phyloP scores from a whole-genome alignment of 495 filamentous ascomycete species.

The Neurospora discreta region DNA sequence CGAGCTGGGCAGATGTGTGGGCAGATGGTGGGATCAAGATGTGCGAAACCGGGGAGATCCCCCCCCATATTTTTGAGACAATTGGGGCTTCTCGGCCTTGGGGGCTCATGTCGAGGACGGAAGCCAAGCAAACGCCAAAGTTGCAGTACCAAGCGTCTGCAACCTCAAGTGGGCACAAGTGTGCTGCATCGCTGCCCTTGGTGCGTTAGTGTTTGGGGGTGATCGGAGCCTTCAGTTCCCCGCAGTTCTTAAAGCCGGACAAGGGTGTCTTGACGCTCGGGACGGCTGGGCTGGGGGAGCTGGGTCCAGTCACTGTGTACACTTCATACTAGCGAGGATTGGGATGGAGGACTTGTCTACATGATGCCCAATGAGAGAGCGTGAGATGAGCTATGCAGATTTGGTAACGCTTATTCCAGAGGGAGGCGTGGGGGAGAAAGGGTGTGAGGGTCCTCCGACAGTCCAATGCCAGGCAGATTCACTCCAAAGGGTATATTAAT shows the following conservation, averaged over 20 bases:
- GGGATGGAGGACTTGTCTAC: background rate
- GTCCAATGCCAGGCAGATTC: background rate
- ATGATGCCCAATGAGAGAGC: slow-evolving; percentile 11
- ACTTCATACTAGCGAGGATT: no score
- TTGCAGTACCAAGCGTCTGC: background rate
- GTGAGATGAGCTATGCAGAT: slow-evolving; percentile 19
- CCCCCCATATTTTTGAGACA: background rate
- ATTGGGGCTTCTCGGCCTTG: background rate
- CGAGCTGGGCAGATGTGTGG: background rate
- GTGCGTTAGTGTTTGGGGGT: slow-evolving; percentile 13
- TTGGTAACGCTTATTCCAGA: slow-evolving; percentile 14
- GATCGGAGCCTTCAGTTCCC: slow-evolving; percentile 15
- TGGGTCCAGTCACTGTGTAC: background rate
- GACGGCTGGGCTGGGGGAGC: background rate
- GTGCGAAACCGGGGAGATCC: background rate
- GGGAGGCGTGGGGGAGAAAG: slow-evolving; percentile 9
- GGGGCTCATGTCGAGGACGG: background rate
- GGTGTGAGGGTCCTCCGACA: background rate
- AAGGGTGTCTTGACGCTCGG: slow-evolving; percentile 3
- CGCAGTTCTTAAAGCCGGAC: slow-evolving; percentile 9
- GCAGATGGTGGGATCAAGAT: background rate
- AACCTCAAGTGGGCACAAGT: background rate
- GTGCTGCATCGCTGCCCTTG: slow-evolving; percentile 10
- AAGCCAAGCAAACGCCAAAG: background rate
- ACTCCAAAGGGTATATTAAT: background rate